Evolutionary conservation across 169 alveolate species (phyloP).

Genomic region (Plasmodium reichenowi): DNA sequence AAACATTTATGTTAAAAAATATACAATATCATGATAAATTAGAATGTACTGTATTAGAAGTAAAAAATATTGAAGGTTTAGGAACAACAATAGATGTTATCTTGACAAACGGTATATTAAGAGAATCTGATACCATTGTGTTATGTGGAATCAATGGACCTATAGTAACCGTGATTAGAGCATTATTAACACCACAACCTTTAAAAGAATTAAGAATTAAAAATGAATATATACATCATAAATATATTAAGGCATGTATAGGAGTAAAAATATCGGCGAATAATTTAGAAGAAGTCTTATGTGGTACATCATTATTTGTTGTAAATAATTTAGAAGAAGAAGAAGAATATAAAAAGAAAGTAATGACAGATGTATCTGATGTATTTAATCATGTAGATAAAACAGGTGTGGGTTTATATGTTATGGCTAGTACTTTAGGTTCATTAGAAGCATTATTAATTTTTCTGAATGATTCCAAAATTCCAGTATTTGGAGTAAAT

Average conservation of each 20-base stretch:
- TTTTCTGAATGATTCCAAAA: conserved; percentile 94
- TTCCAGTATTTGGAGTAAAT: conserved; percentile 97
- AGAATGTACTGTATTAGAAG: conserved; percentile 97
- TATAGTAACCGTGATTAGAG: conserved; percentile 96
- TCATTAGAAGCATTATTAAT: conserved; percentile 98
- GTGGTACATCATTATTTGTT: conserved; percentile 96
- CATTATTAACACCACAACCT: conserved; percentile 99
- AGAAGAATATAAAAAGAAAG: conserved; percentile 91
- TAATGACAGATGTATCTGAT: conserved; percentile 93
- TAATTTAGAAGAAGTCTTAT: conserved; percentile 97
- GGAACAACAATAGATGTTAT: conserved; percentile 99
- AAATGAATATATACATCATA: conserved; percentile 97
- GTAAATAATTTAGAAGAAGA: conserved; percentile 91
- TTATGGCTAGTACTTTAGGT: conserved; percentile 99
- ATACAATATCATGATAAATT: conserved; percentile 91
- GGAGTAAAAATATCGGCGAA: conserved; percentile 95
- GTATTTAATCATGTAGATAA: conserved; percentile 94
- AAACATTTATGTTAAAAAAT: conserved; percentile 90
- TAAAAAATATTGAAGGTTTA: conserved; percentile 95
- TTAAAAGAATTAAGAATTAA: conserved; percentile 99
- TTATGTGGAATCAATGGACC: conserved; percentile 98
- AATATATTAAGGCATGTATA: conserved; percentile 94
- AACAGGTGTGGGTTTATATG: conserved; percentile 97
- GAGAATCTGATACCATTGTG: conserved; percentile 96
- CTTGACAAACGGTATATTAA: conserved; percentile 95